Percentiles rank a stretch among this genome's conserved stretches.
These are phyloP conservation scores for Oxyria digyna DNA, from an alignment of 148 eudicot species.

Conservation along the genomic window DNA sequence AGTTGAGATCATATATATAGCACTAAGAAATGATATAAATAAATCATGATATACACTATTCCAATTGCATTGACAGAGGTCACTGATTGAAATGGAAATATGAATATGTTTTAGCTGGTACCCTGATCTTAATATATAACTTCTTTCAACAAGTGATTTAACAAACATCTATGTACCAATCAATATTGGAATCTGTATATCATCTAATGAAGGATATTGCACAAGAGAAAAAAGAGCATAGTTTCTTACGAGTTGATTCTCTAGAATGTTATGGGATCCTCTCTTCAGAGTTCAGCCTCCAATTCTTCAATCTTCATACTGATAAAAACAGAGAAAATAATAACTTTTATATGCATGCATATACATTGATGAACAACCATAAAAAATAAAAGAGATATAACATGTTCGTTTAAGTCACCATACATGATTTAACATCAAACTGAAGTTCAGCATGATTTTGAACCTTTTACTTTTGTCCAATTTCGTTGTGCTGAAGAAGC, in stretches of 20 bases:
- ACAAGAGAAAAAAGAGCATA: background rate
- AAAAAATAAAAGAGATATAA: background rate
- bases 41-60: background rate
- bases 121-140: background rate
- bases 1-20: background rate
- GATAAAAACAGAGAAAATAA: background rate
- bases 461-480: constrained; percentile 14
- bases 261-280: background rate
- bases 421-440: background rate
- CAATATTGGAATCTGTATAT: background rate
- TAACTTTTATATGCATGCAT: background rate
- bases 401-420: background rate
- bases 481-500: constrained; percentile 30
- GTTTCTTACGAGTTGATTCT: background rate
- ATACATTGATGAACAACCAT: background rate
- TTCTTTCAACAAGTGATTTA: background rate
- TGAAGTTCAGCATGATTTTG: background rate
- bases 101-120: background rate
- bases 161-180: background rate
- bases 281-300: background rate
- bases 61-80: no score
- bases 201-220: background rate
- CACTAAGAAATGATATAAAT: background rate
- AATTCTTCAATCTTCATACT: background rate
- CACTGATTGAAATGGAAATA: background rate